Evolutionary conservation across 2,329 filamentous ascomycete species (phyloP).

Genomic region (Pseudopithomyces chartarum): DNA sequence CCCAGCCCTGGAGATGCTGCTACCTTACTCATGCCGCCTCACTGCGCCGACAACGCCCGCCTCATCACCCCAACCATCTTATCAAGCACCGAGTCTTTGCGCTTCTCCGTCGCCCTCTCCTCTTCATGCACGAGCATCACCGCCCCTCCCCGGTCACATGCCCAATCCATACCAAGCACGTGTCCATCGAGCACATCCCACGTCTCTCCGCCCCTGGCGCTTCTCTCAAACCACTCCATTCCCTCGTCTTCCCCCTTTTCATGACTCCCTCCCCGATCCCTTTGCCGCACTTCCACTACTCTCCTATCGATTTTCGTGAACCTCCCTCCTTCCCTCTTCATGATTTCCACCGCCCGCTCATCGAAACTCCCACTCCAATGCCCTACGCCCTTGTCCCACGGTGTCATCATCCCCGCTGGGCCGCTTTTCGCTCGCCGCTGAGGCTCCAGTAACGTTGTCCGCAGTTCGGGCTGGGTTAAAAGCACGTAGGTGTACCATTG

Average conservation of each 20-base stretch:
- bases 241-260: neutral
- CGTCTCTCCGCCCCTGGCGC: neutral
- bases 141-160: neutral
- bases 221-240: neutral
- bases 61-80: neutral
- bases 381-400: neutral
- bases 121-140: neutral
- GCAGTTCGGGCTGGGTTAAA: too few species aligned
- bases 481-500: neutral
- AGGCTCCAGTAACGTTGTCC: too few species aligned
- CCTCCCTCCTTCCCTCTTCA: neutral
- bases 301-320: neutral
- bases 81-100: neutral
- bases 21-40: too few species aligned
- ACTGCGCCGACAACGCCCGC: neutral
- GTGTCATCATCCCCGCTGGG: neutral
- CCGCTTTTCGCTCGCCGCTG: neutral
- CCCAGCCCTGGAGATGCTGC: too few species aligned
- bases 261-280: neutral
- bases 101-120: neutral
- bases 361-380: neutral
- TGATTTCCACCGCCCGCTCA: neutral
- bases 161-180: neutral
- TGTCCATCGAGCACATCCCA: neutral
- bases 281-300: neutral